Conservation (phyloP, 2,329 filamentous ascomycete genomes). For the Tolypocladium pustulatum region DNA sequence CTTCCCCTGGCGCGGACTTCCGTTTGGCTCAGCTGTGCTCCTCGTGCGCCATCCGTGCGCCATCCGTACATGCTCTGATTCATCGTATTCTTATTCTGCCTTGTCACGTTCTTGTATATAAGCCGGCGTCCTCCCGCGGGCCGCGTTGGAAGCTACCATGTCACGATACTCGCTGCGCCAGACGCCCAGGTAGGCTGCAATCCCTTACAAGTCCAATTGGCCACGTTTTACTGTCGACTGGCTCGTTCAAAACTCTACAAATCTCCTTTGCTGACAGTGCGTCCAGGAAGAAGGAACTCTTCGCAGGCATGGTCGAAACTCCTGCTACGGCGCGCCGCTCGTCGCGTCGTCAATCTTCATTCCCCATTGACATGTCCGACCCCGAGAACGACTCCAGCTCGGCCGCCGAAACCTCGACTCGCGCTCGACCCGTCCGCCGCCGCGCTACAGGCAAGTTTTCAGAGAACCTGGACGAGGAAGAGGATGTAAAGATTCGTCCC, state of each 20-base stretch:
- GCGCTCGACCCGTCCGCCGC: slow-evolving; percentile 27
- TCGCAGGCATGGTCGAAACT: slow-evolving; percentile 51
- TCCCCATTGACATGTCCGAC: slow-evolving; percentile 32
- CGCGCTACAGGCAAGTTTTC: slow-evolving; percentile 38
- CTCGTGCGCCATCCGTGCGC: neutral
- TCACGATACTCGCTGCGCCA: slow-evolving; percentile 19
- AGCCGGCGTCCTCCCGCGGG: neutral
- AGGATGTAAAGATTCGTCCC: slow-evolving; percentile 15
- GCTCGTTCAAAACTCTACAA: too few species aligned
- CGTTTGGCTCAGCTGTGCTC: neutral
- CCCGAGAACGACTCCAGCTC: slow-evolving; percentile 39
- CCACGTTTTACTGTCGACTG: neutral
- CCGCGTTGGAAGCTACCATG: slow-evolving; percentile 6
- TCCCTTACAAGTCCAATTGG: neutral
- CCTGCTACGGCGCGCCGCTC: slow-evolving; percentile 29
- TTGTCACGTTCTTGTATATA: neutral
- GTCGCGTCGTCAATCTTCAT: slow-evolving; percentile 39
- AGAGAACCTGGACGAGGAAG: slow-evolving; percentile 38
- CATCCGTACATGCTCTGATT: neutral
- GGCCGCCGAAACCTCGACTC: slow-evolving; percentile 29
- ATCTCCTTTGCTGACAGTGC: slow-evolving; percentile 1
- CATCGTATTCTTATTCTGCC: neutral
- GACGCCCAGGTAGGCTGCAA: slow-evolving; percentile 16
- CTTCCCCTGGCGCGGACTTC: neutral
- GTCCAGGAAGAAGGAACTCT: slow-evolving; percentile 48